phyloP scores from a whole-genome alignment of 257 asterid species.

The Salvia miltiorrhiza region DNA sequence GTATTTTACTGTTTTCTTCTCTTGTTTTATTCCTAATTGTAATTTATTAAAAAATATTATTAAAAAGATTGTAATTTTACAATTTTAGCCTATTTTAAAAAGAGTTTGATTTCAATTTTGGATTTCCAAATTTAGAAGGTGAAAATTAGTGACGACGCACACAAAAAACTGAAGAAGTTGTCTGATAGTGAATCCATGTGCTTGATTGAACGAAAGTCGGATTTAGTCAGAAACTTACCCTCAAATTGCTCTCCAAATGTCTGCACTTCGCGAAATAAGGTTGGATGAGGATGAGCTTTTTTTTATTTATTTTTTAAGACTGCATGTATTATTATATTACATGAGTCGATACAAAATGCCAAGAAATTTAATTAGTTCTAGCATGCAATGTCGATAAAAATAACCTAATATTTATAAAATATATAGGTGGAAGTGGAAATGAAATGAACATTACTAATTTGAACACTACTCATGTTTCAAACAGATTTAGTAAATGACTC shows the following conservation, averaged over 20 bases:
- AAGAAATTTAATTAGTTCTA: neutral
- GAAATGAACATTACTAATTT: too few species aligned
- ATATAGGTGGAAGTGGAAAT: too few species aligned
- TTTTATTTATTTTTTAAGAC: neutral
- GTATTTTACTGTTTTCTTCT: too few species aligned
- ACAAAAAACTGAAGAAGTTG: neutral
- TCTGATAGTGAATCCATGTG: slow-evolving; percentile 26
- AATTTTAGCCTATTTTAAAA: too few species aligned
- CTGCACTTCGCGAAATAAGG: slow-evolving; percentile 16
- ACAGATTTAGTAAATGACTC: too few species aligned
- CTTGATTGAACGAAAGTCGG: slow-evolving; percentile 21
- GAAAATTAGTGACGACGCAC: neutral
- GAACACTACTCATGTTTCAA: too few species aligned
- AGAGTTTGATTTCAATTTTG: neutral
- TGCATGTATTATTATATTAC: too few species aligned
- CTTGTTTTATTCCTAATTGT: too few species aligned
- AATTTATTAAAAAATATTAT: too few species aligned
- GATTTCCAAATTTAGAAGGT: neutral
- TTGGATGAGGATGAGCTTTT: slow-evolving; percentile 16
- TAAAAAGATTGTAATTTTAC: too few species aligned
- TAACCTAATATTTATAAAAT: too few species aligned
- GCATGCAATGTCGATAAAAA: neutral
- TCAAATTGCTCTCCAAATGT: slow-evolving; percentile 25
- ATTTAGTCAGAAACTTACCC: slow-evolving; percentile 19
- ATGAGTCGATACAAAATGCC: slow-evolving; percentile 5